phyloP scores from a whole-genome alignment of 148 eudicot genomes.

The Persicaria maculosa region DNA sequence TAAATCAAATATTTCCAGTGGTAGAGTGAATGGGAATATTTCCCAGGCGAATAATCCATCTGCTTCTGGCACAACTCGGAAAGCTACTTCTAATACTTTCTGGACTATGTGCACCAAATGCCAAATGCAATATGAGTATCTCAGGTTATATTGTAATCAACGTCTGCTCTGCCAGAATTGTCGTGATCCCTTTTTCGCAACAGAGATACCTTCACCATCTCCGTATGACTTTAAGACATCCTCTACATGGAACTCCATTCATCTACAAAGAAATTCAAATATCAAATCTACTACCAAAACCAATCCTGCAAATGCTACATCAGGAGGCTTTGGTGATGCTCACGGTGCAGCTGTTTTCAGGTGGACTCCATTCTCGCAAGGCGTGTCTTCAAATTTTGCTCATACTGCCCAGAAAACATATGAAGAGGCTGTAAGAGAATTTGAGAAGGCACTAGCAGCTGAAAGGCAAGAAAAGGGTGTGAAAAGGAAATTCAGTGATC shows the following conservation, averaged over 20 bases:
- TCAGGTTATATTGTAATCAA: conserved; percentile 57
- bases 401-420: conserved; percentile 74
- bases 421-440: conserved; percentile 64
- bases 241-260: conserved; percentile 20
- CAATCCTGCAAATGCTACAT: conserved; percentile 20
- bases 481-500: conserved; percentile 36
- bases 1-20: conserved; percentile 33
- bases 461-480: conserved; percentile 48
- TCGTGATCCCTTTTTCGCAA: conserved; percentile 52
- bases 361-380: conserved; percentile 67
- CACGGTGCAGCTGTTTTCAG: conserved; percentile 27
- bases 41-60: conserved; percentile 27
- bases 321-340: conserved; percentile 8
- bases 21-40: conserved; percentile 29
- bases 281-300: conserved; percentile 15
- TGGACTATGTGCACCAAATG: conserved; percentile 83
- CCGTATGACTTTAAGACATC: conserved; percentile 22
- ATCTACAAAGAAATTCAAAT: conserved; percentile 14
- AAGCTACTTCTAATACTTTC: conserved; percentile 39
- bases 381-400: conserved; percentile 48
- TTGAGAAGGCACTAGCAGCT: conserved; percentile 69
- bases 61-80: conserved; percentile 24
- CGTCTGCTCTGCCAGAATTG: conserved; percentile 78
- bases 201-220: conserved; percentile 51
- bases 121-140: conserved; percentile 78